These are phyloP conservation scores for Aspergillus campestris DNA, from an alignment of 495 filamentous ascomycete species.

Conservation along the genomic window DNA sequence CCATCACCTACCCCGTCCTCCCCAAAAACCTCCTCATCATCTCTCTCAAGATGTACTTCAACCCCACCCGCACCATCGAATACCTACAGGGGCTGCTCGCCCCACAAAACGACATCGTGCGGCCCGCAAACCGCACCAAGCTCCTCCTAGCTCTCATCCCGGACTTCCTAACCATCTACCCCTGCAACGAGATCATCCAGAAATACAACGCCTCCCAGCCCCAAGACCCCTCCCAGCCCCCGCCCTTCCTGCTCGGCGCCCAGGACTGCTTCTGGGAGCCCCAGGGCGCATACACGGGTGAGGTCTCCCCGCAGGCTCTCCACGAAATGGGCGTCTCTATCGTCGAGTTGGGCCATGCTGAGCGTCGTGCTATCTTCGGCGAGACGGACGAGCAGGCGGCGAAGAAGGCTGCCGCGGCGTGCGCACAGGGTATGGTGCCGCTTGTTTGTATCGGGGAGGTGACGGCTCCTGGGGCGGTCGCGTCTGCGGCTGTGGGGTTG, in stretches of 20 bases:
- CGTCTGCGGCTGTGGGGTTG: slow-evolving; percentile 42
- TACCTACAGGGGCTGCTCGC: slow-evolving; percentile 54
- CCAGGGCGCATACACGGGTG: slow-evolving; percentile 64
- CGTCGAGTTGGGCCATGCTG: slow-evolving; percentile 74
- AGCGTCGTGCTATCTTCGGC: slow-evolving; percentile 57
- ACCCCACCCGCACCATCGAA: slow-evolving; percentile 49
- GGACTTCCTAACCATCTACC: slow-evolving; percentile 60
- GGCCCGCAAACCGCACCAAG: slow-evolving; percentile 50
- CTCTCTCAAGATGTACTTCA: slow-evolving; percentile 81
- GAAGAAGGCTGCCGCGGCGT: slow-evolving; percentile 58
- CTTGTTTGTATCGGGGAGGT: slow-evolving; percentile 74
- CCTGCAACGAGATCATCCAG: slow-evolving; percentile 44
- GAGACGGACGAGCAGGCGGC: slow-evolving; percentile 59
- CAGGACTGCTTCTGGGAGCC: slow-evolving; percentile 62
- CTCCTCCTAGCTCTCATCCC: slow-evolving; percentile 81
- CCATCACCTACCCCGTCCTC: slow-evolving; percentile 32
- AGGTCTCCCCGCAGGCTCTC: slow-evolving; percentile 61
- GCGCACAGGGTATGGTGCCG: slow-evolving; percentile 61
- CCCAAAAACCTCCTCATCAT: slow-evolving; percentile 67
- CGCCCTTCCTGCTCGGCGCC: slow-evolving; percentile 56
- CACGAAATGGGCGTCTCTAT: slow-evolving; percentile 55
- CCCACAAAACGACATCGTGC: slow-evolving; percentile 31
- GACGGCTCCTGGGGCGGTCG: slow-evolving; percentile 36
- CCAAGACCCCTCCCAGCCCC: slow-evolving; percentile 17
- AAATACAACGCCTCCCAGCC: slow-evolving; percentile 24